Conservation (phyloP, 345 rosid species). For the Heritiera fomes region DNA sequence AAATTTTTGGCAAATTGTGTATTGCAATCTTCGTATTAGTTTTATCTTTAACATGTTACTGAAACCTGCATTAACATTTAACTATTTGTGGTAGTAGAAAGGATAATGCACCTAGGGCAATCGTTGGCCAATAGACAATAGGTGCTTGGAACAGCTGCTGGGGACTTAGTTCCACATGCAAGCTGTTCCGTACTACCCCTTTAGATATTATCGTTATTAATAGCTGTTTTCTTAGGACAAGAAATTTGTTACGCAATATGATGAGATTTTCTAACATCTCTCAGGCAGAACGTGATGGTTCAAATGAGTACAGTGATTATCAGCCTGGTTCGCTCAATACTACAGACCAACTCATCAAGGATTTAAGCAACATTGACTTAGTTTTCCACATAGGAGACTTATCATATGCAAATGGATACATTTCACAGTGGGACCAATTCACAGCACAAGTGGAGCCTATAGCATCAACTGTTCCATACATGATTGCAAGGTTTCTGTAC, state of each 20-base stretch:
- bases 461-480: slow-evolving; percentile 64
- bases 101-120: too few species aligned
- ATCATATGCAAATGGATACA: slow-evolving; percentile 67
- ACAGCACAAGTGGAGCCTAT: slow-evolving; percentile 81
- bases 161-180: not conserved
- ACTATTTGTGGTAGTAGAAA: not conserved
- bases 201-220: not conserved
- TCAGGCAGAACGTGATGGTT: slow-evolving; percentile 83
- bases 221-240: not conserved
- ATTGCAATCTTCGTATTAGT: not conserved
- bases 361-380: slow-evolving; percentile 58
- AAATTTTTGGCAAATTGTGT: not conserved
- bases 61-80: not conserved
- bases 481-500: slow-evolving; percentile 65
- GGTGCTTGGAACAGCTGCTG: not conserved
- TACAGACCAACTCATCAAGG: slow-evolving; percentile 68
- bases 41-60: not conserved
- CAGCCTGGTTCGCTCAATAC: slow-evolving; percentile 78
- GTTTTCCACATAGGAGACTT: slow-evolving; percentile 80
- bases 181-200: not conserved
- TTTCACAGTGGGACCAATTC: slow-evolving; percentile 90
- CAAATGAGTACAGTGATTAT: slow-evolving; percentile 68
- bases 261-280: slow-evolving; percentile 17
- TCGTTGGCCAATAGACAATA: not conserved
- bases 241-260: not conserved